A percentile compares a stretch with the other conserved stretches of the same genome.
Evolutionary conservation across 176 grass and related monocot species (phyloP).

Genomic region (Phyllostachys edulis): DNA sequence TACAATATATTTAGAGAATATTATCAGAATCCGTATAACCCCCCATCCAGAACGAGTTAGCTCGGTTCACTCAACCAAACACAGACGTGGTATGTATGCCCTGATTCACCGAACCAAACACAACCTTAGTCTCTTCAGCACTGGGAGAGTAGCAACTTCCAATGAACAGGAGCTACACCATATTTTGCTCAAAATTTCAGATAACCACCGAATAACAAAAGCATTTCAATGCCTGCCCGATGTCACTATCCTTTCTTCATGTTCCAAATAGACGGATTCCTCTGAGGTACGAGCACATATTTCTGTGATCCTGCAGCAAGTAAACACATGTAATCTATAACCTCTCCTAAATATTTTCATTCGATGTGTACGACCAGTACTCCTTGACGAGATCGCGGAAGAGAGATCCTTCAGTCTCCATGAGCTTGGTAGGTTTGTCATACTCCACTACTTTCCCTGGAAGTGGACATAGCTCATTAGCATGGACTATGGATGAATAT

Average conservation of each 20-base stretch:
- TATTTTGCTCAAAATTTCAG: neutral
- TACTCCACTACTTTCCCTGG: slow-evolving; percentile 68
- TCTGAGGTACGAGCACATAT: neutral
- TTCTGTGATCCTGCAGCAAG: neutral
- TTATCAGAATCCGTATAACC: too few species aligned
- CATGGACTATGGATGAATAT: neutral
- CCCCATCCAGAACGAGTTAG: too few species aligned
- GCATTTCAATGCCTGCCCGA: neutral
- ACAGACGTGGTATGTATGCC: too few species aligned
- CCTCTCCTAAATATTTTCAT: slow-evolving; percentile 26
- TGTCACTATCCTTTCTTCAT: neutral
- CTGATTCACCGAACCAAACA: too few species aligned
- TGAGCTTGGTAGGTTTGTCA: slow-evolving; percentile 66
- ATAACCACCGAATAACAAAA: neutral
- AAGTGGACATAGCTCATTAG: slow-evolving; percentile 5
- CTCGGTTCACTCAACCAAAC: too few species aligned
- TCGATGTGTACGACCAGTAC: slow-evolving; percentile 68
- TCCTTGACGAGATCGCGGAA: slow-evolving; percentile 61
- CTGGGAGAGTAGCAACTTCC: neutral
- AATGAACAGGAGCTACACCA: neutral
- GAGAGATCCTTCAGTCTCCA: slow-evolving; percentile 72
- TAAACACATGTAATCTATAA: neutral
- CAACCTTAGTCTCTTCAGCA: neutral
- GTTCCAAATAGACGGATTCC: neutral
- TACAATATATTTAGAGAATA: too few species aligned